phyloP scores from a whole-genome alignment of 139 green algal species.

The Pycnococcus provasolii region DNA sequence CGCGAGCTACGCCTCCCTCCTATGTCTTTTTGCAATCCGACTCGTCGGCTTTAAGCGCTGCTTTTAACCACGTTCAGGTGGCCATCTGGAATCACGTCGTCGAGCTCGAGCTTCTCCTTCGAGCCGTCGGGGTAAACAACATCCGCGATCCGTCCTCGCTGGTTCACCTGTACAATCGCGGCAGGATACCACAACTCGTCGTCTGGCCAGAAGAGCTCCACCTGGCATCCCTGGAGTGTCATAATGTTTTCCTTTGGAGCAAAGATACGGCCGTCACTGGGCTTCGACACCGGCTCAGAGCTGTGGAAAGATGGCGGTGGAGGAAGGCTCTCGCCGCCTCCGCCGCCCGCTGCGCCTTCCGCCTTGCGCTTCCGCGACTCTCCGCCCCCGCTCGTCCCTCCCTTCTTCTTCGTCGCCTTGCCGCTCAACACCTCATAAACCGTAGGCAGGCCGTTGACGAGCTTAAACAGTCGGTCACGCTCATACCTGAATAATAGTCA shows the following conservation, averaged over 20 bases:
- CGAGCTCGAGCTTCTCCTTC: constrained; percentile 27
- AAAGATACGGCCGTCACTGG: too few relatives aligned
- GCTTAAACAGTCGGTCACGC: constrained; percentile 59
- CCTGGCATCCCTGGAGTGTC: not conserved
- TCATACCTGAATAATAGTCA: constrained; percentile 1
- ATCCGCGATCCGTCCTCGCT: constrained; percentile 6
- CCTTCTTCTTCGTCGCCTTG: not conserved
- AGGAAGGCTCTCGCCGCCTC: not conserved
- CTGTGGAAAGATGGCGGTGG: not conserved
- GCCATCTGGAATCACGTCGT: constrained; percentile 25
- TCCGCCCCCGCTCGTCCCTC: not conserved
- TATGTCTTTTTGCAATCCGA: too few relatives aligned
- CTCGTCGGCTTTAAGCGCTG: too few relatives aligned
- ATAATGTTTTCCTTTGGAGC: too few relatives aligned
- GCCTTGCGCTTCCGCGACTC: not conserved
- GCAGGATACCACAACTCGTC: constrained; percentile 29
- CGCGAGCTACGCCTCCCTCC: too few relatives aligned
- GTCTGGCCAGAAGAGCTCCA: constrained; percentile 29
- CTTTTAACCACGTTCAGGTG: constrained; percentile 17
- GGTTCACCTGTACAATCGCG: constrained; percentile 25
- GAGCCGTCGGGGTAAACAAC: constrained; percentile 26
- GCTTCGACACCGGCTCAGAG: not conserved
- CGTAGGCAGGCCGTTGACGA: constrained; percentile 77
- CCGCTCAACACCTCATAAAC: constrained; percentile 74
- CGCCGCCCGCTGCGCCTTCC: not conserved